Conservation (phyloP, 2,329 filamentous ascomycete genomes). For the Ramularia collo-cygni region DNA sequence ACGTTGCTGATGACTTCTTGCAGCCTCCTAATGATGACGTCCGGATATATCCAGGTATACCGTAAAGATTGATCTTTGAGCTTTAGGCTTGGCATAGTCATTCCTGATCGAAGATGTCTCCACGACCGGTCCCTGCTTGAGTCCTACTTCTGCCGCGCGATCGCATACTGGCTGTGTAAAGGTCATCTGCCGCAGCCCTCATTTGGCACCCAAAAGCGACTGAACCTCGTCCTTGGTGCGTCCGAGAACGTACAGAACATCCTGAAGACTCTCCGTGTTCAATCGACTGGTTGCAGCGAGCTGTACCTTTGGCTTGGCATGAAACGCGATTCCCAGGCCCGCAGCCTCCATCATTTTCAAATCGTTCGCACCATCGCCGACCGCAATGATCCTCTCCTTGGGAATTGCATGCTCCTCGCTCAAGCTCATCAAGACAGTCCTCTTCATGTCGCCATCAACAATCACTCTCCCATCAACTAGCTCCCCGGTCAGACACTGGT, state of each 20-base stretch:
- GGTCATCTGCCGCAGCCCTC: no score
- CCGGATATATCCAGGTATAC: conserved; percentile 1
- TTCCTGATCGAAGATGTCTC: no score
- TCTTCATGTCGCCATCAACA: conserved; percentile 69
- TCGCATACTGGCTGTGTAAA: no score
- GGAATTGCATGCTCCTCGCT: conserved; percentile 60
- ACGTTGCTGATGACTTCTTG: conserved; percentile 38
- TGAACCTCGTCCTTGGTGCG: conserved; percentile 25
- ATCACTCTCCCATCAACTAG: conserved; percentile 63
- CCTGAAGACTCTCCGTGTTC: conserved; percentile 63
- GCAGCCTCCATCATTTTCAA: conserved; percentile 71
- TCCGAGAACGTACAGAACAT: conserved; percentile 68
- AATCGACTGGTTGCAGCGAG: conserved; percentile 65
- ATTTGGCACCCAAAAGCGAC: background rate
- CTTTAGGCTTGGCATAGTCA: no score
- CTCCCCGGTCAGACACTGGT: conserved; percentile 60
- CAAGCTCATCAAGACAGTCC: conserved; percentile 63
- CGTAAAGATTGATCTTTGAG: no score
- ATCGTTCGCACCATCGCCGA: conserved; percentile 80
- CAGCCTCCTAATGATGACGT: conserved; percentile 33
- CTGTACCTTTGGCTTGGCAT: conserved; percentile 77
- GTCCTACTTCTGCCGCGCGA: no score
- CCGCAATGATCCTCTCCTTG: conserved; percentile 61
- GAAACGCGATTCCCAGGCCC: conserved; percentile 73
- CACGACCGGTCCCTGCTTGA: no score